Conservation (phyloP, 129 eudicot species). For the Helianthus annuus region HanXRQr2.0-SUNRISE NC_035444.2:80361673-80362172, state of each 20-base stretch:
- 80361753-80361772: too few relatives aligned
- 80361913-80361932: slow-evolving; percentile 56
- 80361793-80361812: too few relatives aligned
- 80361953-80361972: slow-evolving; percentile 64
- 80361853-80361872: slow-evolving; percentile 61
- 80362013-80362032: slow-evolving; percentile 36
- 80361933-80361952: slow-evolving; percentile 71
- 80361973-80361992: slow-evolving; percentile 94
- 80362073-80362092: slow-evolving; percentile 5
- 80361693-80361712: too few relatives aligned
- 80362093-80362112: slow-evolving; percentile 83
- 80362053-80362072: slow-evolving; percentile 3
- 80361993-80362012: slow-evolving; percentile 99
- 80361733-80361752: too few relatives aligned
- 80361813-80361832: not conserved
- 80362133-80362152: slow-evolving; percentile 93
- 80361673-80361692: too few relatives aligned
- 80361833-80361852: not conserved
- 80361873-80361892: slow-evolving; percentile 79
- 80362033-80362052: not conserved
- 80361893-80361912: slow-evolving; percentile 91
- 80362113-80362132: slow-evolving; percentile 94
- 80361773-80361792: too few relatives aligned
- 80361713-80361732: too few relatives aligned
- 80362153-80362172: slow-evolving; percentile 99